phyloP scores from a whole-genome alignment of 345 rosid species.

The Triadica sebifera region DNA sequence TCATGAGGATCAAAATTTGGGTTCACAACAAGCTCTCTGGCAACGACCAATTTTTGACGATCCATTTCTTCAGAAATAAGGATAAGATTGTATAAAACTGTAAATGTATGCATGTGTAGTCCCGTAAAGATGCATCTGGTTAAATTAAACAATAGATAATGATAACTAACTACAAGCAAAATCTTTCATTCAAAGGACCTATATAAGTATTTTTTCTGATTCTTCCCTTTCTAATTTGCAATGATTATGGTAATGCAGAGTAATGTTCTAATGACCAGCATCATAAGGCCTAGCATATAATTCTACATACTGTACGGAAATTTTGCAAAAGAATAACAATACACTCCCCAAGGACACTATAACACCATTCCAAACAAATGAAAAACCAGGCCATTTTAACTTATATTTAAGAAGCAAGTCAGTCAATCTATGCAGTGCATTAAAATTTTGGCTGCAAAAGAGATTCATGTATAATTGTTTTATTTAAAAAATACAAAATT shows the following conservation, averaged over 20 bases:
- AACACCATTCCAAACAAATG: not conserved
- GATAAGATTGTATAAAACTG: not conserved
- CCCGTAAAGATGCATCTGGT: not conserved
- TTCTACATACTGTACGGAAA: not conserved
- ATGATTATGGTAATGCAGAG: not conserved
- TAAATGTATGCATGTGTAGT: not conserved
- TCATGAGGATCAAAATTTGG: not conserved
- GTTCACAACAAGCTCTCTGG: not conserved
- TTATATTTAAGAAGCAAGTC: not conserved
- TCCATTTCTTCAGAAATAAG: constrained; percentile 1
- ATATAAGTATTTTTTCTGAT: not conserved
- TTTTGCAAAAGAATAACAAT: not conserved
- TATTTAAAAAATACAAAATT: no score
- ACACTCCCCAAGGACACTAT: not conserved
- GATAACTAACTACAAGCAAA: not conserved
- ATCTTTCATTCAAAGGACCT: not conserved
- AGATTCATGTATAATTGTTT: no score
- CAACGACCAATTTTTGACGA: constrained; percentile 12
- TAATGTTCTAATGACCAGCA: not conserved
- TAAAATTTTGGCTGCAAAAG: no score
- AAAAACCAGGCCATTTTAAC: not conserved
- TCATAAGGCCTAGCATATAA: not conserved
- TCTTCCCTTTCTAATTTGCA: not conserved
- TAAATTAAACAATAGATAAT: not conserved
- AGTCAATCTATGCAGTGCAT: not conserved